A percentile compares a stretch with the other conserved stretches of the same genome.
These are phyloP conservation scores for Salix dunnii DNA, from an alignment of 345 rosid species.

Conservation along the genomic window DNA sequence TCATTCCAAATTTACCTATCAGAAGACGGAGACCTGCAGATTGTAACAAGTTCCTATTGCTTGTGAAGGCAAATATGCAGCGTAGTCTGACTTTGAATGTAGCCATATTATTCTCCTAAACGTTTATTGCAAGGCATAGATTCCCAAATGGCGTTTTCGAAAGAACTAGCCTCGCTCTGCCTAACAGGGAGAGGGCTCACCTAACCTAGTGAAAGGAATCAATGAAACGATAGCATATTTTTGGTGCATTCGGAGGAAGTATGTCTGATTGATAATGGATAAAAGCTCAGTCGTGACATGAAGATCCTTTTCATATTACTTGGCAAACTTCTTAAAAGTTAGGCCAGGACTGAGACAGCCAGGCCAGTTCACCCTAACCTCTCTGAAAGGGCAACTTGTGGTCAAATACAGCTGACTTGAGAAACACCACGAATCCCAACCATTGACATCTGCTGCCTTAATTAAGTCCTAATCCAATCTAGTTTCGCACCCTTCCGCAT, in stretches of 20 bases:
- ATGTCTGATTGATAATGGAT: not conserved
- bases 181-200: not conserved
- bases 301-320: not conserved
- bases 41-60: not conserved
- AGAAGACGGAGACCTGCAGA: not conserved
- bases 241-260: not conserved
- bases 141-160: not conserved
- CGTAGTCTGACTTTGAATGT: not conserved
- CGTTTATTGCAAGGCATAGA: not conserved
- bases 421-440: not conserved
- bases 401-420: no score
- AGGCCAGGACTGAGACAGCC: slow-evolving; percentile 17
- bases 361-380: not conserved
- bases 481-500: no score
- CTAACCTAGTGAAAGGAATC: not conserved
- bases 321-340: slow-evolving; percentile 14
- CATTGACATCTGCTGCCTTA: not conserved
- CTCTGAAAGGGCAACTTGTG: no score
- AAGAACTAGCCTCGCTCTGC: not conserved
- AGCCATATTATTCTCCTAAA: not conserved
- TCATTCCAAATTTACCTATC: not conserved
- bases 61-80: not conserved
- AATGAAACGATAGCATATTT: not conserved
- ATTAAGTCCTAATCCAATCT: not conserved
- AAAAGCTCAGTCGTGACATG: not conserved